Base-by-base conservation (phyloP, 2,329 filamentous ascomycete species). In the Colletotrichum abscissum region DNA sequence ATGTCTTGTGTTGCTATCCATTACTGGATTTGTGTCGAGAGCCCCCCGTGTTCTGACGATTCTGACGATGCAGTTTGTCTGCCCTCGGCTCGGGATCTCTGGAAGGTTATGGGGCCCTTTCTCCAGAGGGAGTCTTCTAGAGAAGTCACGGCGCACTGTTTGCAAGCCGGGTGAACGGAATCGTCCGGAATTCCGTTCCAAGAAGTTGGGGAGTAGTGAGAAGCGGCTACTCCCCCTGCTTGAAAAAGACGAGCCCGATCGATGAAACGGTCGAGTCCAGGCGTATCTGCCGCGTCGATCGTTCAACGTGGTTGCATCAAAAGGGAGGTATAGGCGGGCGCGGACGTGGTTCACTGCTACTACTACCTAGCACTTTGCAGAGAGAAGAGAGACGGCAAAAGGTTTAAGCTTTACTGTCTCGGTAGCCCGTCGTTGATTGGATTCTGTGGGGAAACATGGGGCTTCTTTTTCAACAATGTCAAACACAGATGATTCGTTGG, bases 401-500 rank as follows among this genome's bases (percentile, higher is more conserved):
- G 24, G 69, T 49, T 63, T 72, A 69, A 64, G 58, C 59, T 69
- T 59, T 64, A 24, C 56, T 46, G 54, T 69, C 65, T 72, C 42
- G 69, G 65, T 46, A 58, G 49, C 35, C 16, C 38, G 66, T 35
- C 35, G 56, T 28, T 63, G 30, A 65, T 59, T 63, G 58, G 42
- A 35, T 65, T 73, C 30, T 60, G 65, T 60, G 66, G 64, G 70
- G 66, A 69, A 56, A 65, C 66, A 59, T 38, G 59, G 55, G 66
- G 38, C 38, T 63, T 55, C 22, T 56, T 19, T 33, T 56, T 19
- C 30, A 59, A 60, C 12, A 22, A 42, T 58, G 56, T 33, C 54
- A 60, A 12, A 63, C 66, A 30, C 49, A 7, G 11, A 58, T 30
- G 46, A 56, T 59, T 73, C 46, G 59, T 16, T 38, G 59, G 42